A percentile compares a stretch with the other conserved stretches of the same genome.
These are phyloP conservation scores for Mytilinidion resinicola DNA, from an alignment of 495 filamentous ascomycete species.

Conservation along the genomic window DNA sequence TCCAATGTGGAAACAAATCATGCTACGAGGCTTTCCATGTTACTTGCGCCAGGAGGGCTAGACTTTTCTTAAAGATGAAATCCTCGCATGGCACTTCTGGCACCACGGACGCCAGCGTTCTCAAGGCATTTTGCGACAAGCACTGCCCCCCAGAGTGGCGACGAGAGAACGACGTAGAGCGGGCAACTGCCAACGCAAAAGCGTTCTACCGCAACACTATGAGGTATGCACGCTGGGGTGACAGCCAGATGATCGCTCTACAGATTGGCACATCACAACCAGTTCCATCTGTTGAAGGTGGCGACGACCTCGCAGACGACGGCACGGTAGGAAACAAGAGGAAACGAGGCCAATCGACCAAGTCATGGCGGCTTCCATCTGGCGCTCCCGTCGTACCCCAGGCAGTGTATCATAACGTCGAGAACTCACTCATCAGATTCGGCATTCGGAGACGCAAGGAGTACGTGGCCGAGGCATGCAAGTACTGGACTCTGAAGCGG, in stretches of 20 bases:
- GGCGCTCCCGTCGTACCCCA: slow-evolving; percentile 91
- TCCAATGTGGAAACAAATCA: slow-evolving; percentile 95
- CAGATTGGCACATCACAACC: slow-evolving; percentile 62
- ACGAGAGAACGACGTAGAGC: slow-evolving; percentile 71
- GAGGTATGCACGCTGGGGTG: slow-evolving; percentile 81
- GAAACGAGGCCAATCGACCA: slow-evolving; percentile 55
- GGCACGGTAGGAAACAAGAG: slow-evolving; percentile 67
- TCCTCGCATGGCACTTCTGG: slow-evolving; percentile 70
- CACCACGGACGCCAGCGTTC: slow-evolving; percentile 77
- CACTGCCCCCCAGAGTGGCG: slow-evolving; percentile 89
- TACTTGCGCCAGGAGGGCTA: slow-evolving; percentile 82
- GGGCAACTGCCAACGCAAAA: slow-evolving; percentile 58
- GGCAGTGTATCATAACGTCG: slow-evolving; percentile 72
- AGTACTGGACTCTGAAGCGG: slow-evolving; percentile 96
- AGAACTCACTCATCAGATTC: slow-evolving; percentile 71
- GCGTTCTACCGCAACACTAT: slow-evolving; percentile 83
- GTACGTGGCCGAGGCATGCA: slow-evolving; percentile 84
- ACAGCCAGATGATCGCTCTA: slow-evolving; percentile 80
- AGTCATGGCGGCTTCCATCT: slow-evolving; percentile 87
- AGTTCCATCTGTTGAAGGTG: slow-evolving; percentile 49
- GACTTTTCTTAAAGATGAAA: slow-evolving; percentile 95
- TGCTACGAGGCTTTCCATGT: slow-evolving; percentile 99
- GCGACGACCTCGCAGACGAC: slow-evolving; percentile 28
- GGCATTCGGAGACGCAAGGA: slow-evolving; percentile 78
- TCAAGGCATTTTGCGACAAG: slow-evolving; percentile 95